A percentile compares a stretch with the other conserved stretches of the same genome.
Conservation (phyloP, 148 eudicot genomes). For the Simmondsia chinensis region DNA sequence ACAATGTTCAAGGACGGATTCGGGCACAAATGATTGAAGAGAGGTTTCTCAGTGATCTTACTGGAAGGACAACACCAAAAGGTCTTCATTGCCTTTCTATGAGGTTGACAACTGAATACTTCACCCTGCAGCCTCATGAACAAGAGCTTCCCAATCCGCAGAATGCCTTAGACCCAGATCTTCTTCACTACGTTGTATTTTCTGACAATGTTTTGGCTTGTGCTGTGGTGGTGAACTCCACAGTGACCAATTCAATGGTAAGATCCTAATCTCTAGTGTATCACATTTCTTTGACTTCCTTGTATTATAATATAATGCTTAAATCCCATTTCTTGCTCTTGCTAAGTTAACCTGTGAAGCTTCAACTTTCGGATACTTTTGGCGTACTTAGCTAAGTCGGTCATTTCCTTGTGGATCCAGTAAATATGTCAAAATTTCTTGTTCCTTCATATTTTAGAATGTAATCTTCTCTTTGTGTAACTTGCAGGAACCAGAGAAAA, state of each 20-base stretch:
- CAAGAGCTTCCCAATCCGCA: slow-evolving; percentile 45
- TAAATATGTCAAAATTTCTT: no score
- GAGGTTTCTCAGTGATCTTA: slow-evolving; percentile 56
- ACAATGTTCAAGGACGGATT: slow-evolving; percentile 67
- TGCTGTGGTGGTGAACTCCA: slow-evolving; percentile 86
- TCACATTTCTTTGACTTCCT: no score
- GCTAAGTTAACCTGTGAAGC: no score
- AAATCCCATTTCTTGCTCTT: no score
- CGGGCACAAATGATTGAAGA: slow-evolving; percentile 44
- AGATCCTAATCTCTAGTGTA: slow-evolving; percentile 11
- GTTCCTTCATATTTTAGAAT: no score
- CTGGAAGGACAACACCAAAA: slow-evolving; percentile 92
- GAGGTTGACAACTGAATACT: slow-evolving; percentile 77
- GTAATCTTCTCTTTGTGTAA: slow-evolving; percentile 12
- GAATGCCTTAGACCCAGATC: slow-evolving; percentile 40
- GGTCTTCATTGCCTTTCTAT: slow-evolving; percentile 98
- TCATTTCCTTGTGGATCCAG: no score
- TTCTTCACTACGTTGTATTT: slow-evolving; percentile 72
- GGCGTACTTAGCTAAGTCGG: no score
- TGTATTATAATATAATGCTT: no score
- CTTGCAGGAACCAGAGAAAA: slow-evolving; percentile 75
- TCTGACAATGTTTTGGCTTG: slow-evolving; percentile 93
- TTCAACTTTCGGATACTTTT: no score
- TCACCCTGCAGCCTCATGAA: slow-evolving; percentile 48
- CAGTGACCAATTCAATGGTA: slow-evolving; percentile 67